Base-by-base conservation (phyloP, 805 yeast species). In the Komagataella ulmi region DNA sequence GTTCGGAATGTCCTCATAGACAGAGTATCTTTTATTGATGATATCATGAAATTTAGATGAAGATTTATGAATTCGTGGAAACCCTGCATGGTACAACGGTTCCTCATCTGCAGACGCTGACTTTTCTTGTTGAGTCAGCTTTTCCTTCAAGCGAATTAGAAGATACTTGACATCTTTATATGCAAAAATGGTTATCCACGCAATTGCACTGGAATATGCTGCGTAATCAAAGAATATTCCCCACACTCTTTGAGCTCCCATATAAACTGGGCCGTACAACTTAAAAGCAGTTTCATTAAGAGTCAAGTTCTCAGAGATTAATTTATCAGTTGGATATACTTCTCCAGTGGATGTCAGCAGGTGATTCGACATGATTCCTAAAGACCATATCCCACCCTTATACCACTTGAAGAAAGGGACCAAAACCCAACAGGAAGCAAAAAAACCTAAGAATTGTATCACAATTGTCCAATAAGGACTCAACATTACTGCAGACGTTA, bases 191-290 rank as follows among this genome's bases (percentile, higher is more conserved):
- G 51, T 19, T 3, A 75, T 70, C 79, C 79, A 75, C 1, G 67
- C 62, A 3, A 75, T 56, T 1, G 80, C 79, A 55, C 77, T 70
- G 1, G 70, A 58, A 55, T 75, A 76, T 0, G 79, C 77, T 1
- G 79, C 80, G 54, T 73, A 76, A 55, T 75, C 80, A 55, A 75
- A 76, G 51, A 76, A 74, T 57, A 74, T 73, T 57, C 72, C 72
- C 73, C 78, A 72, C 1, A 73, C 69, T 49, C 77, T 61, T 58
- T 75, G 79, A 3, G 75, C 68, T 0, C 80, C 79, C 48, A 74
- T 58, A 52, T 70, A 63, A 4, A 73, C 71, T 1, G 77, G 76
- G 0, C 80, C 81, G 53, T 66, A 65, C 1, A 55, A 24, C 23
- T 63, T 69, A 58, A 73, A 76, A 0, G 79, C 79, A 0, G 79